phyloP scores from a whole-genome alignment of 2,329 filamentous ascomycete species.

The Colletotrichum higginsianum region DNA sequence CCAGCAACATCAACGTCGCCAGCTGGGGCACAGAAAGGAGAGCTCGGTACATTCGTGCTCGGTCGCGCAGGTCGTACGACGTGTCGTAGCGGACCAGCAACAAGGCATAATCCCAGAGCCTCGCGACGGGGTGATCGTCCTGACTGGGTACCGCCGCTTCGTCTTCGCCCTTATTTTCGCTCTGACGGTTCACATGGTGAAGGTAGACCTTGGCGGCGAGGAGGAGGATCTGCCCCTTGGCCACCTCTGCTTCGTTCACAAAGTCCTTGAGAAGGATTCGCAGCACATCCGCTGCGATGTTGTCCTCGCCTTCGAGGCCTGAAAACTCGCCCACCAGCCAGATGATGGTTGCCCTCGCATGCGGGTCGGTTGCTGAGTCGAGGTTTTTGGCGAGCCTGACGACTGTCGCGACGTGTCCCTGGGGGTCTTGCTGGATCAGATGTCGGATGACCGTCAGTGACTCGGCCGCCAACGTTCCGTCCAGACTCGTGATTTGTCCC shows the following conservation, averaged over 20 bases:
- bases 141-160: constrained; percentile 53
- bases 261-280: constrained; percentile 91
- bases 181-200: constrained; percentile 82
- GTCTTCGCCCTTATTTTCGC: constrained; percentile 56
- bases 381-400: constrained; percentile 91
- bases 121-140: constrained; percentile 77
- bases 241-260: constrained; percentile 84
- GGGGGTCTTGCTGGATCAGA: constrained; percentile 91
- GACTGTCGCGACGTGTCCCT: constrained; percentile 86
- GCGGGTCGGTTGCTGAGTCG: constrained; percentile 88
- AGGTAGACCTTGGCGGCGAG: constrained; percentile 97
- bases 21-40: constrained; percentile 88
- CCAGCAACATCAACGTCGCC: constrained; percentile 89
- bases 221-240: constrained; percentile 92
- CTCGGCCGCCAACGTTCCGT: constrained; percentile 90
- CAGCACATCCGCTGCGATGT: constrained; percentile 93
- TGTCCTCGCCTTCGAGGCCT: constrained; percentile 83
- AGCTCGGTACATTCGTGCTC: constrained; percentile 88
- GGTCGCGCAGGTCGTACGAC: constrained; percentile 94
- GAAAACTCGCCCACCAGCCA: constrained; percentile 98
- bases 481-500: constrained; percentile 88
- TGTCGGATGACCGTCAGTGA: constrained; percentile 95
- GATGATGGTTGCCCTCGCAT: constrained; percentile 93
- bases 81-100: constrained; percentile 92
- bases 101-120: constrained; percentile 88